Base-by-base conservation (phyloP, 1,139 yeast genomes). In the Hansenula sp. region DNA sequence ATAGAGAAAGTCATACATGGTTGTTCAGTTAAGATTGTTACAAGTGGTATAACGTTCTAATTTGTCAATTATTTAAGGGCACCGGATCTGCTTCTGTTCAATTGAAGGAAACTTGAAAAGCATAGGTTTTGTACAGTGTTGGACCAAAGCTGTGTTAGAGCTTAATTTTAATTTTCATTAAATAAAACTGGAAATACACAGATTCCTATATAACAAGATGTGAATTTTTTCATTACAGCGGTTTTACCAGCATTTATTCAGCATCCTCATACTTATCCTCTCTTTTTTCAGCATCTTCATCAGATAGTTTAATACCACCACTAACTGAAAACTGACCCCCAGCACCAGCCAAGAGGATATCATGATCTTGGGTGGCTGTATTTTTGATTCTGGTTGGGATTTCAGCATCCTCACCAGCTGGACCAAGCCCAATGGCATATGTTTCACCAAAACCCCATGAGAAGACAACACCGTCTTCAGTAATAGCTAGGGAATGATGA, bases 391-490 rank as follows among this genome's bases (percentile, higher is more conserved):
- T 76, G 0, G 96, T 85, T 38, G 97, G 97, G 18, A 68, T 69
- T 47, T 84, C 96, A 40, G 90, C 83, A 62, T 91, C 98, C 40
- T 87, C 97, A 38, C 88, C 96, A 30, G 84, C 75, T 9, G 91
- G 93, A 10, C 99, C 99, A 47, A 90, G 81, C 5, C 99, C 99
- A 30, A 93, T 83, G 19, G 96, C 99, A 62, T 88, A 93, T 0
- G 96, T 90, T 53, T 91, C 98, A 40, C 94, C 97, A 62, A 91
- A 93, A 1, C 99, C 99, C 99, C 99, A 93, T 1, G 97, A 79
- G 69, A 83, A 93, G 1, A 82, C 87, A 46, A 86, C 70, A 6
- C 99, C 99, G 54, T 88, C 91, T 31, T 73, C 78, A 9, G 94
- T 81, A 5, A 91, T 76, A 2, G 96, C 97, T 49, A 93, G 68